Base-by-base conservation (phyloP, 768 basidiomycete genomes). In the Lepiota brunneoincarnata region DNA sequence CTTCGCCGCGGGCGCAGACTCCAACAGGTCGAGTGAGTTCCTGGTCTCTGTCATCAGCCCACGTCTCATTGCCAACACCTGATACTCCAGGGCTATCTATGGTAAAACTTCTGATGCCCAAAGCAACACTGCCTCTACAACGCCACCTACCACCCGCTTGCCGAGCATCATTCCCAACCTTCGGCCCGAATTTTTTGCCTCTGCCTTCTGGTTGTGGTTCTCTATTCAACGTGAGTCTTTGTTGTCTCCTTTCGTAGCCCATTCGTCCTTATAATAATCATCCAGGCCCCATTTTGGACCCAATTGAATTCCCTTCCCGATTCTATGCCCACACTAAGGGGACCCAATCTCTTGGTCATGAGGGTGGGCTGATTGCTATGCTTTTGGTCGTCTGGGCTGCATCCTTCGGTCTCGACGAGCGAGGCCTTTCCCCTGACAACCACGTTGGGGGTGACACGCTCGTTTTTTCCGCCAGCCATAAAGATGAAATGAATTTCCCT, bases 371-470 rank as follows among this genome's bases (percentile, higher is more conserved):
- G 52, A 77, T 97, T 37, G 78, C 85, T 17, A 87, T 90, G 77
- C 69, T 91, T 26, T 76, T 96, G 18, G 90, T 90, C 40, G 83
- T 88, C 18, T 97, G 93, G 93, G 94, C 92, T 0, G 81, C 86
- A 3, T 92, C 91, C 36, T 94, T 91, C 66, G 95, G 94, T 37
- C 73, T 96, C 42, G 82, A 95, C 66, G 90, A 93, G 61, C 78
- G 75, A 39, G 94, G 93, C 35, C 63, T 78, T 14, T 82, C 86
- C 17, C 69, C 73, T 40, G 55, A 56, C 21, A 68, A 71, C n/a
- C 61, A 65, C 36, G 47, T 54, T 34, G 48, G 53, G 4, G 67
- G 66, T 36, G 65, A 66, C 5, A 31, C 36, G 39, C 14, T 51
- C 48, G 35, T 23, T 15, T 31, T 48, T 37, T 14, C 44, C 23